phyloP scores from a whole-genome alignment of 2,329 filamentous ascomycete species.

The Taxawa tesnikishii region DNA sequence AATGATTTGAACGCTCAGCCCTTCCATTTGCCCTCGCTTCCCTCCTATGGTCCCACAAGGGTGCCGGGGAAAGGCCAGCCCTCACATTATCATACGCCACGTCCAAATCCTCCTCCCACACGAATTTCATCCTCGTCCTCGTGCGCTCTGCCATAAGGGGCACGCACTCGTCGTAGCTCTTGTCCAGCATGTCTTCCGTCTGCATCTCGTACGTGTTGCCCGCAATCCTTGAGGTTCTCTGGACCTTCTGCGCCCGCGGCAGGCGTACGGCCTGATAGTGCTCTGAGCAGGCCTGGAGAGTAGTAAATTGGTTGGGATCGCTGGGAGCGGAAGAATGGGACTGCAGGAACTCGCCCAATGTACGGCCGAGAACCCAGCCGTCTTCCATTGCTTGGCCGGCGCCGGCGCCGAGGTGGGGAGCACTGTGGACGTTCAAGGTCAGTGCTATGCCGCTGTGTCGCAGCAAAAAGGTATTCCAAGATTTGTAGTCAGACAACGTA shows the following conservation, averaged over 20 bases:
- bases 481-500: background rate
- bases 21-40: too few species aligned
- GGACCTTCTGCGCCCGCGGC: slow-evolving; percentile 21
- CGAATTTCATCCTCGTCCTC: slow-evolving; percentile 23
- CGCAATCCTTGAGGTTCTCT: slow-evolving; percentile 18
- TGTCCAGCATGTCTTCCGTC: slow-evolving; percentile 20
- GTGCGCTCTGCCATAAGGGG: slow-evolving; percentile 19
- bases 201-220: slow-evolving; percentile 24
- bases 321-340: too few species aligned
- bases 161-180: slow-evolving; percentile 24
- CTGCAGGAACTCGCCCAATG: slow-evolving; percentile 17
- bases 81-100: slow-evolving; percentile 17
- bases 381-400: slow-evolving; percentile 35
- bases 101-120: slow-evolving; percentile 24
- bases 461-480: background rate
- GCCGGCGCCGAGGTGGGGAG: slow-evolving; percentile 37
- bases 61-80: too few species aligned
- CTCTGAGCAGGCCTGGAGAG: slow-evolving; percentile 14
- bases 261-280: slow-evolving; percentile 23
- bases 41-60: too few species aligned
- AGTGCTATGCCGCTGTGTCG: too few species aligned
- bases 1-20: too few species aligned
- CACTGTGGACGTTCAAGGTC: slow-evolving; percentile 13
- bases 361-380: slow-evolving; percentile 30
- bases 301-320: slow-evolving; percentile 5